These are phyloP conservation scores for Fusarium sp. DNA, from an alignment of 2,329 filamentous ascomycete species.

Conservation along the genomic window DNA sequence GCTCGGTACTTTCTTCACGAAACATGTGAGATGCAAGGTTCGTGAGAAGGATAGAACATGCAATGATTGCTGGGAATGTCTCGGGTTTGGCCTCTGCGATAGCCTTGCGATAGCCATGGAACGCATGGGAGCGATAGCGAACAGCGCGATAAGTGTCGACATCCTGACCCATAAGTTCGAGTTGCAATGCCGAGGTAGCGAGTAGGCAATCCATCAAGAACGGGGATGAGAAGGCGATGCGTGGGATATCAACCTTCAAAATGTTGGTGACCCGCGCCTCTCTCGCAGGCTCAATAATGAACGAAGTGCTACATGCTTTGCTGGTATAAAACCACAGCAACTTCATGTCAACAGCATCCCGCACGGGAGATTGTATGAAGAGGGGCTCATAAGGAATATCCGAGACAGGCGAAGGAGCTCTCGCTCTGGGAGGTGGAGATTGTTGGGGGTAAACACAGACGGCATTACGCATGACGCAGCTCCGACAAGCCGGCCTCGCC, in stretches of 20 bases:
- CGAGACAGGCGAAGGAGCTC: neutral
- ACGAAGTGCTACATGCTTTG: neutral
- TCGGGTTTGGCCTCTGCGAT: neutral
- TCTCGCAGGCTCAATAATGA: neutral
- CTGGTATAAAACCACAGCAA: neutral
- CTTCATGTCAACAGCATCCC: neutral
- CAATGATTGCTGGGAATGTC: neutral
- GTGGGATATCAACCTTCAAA: neutral
- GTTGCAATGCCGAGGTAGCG: neutral
- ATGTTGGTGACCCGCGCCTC: neutral
- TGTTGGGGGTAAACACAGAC: conserved; percentile 2
- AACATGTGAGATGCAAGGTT: neutral
- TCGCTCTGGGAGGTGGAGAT: neutral
- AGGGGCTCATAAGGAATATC: neutral
- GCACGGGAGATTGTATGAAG: neutral
- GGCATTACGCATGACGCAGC: neutral
- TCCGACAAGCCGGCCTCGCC: neutral
- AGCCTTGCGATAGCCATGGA: neutral
- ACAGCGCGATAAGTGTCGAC: neutral
- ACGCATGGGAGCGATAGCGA: neutral
- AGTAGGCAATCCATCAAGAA: neutral
- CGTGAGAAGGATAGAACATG: neutral
- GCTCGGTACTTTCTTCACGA: neutral
- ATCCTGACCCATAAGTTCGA: neutral
- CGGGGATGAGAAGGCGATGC: neutral